Conservation (phyloP, 495 filamentous ascomycete species). For the Neurospora intermedia region DNA sequence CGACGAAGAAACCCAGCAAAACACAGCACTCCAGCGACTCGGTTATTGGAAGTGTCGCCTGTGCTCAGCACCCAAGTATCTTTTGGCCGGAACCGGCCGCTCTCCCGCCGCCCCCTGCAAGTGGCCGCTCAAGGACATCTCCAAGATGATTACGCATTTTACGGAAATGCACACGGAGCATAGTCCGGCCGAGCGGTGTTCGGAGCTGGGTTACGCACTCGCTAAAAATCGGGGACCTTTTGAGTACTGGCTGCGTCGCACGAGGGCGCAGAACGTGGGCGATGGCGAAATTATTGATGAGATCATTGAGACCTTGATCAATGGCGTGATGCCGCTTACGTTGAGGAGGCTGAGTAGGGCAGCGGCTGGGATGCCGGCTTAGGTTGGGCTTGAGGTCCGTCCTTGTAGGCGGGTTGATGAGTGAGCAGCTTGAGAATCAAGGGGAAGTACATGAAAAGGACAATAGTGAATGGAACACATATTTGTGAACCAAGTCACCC, state of each 20-base stretch:
- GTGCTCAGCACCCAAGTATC: constrained; percentile 29
- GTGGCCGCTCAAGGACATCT: constrained; percentile 35
- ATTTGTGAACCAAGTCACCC: too few relatives aligned
- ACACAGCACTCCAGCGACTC: constrained; percentile 25
- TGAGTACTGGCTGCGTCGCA: constrained; percentile 34
- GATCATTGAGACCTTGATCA: constrained; percentile 18
- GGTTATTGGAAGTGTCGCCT: constrained; percentile 37
- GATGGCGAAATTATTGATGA: constrained; percentile 23
- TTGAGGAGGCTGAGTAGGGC: constrained; percentile 27
- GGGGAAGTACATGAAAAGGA: too few relatives aligned
- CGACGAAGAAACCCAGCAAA: constrained; percentile 2
- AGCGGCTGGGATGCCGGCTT: constrained; percentile 16
- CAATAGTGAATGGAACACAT: too few relatives aligned
- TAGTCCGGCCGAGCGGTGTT: constrained; percentile 22
- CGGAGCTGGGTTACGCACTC: constrained; percentile 30
- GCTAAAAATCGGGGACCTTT: constrained; percentile 32
- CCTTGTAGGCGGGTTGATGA: too few relatives aligned
- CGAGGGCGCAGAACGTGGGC: constrained; percentile 24
- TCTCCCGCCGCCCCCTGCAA: constrained; percentile 36
- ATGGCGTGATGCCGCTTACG: constrained; percentile 23
- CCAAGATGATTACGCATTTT: constrained; percentile 37
- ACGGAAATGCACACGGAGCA: constrained; percentile 36
- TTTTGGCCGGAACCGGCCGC: constrained; percentile 25
- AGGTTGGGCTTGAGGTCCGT: background rate
- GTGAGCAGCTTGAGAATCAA: too few relatives aligned